Conservation (phyloP, 176 grass and related monocot species). For the Eleusine coracana region DNA sequence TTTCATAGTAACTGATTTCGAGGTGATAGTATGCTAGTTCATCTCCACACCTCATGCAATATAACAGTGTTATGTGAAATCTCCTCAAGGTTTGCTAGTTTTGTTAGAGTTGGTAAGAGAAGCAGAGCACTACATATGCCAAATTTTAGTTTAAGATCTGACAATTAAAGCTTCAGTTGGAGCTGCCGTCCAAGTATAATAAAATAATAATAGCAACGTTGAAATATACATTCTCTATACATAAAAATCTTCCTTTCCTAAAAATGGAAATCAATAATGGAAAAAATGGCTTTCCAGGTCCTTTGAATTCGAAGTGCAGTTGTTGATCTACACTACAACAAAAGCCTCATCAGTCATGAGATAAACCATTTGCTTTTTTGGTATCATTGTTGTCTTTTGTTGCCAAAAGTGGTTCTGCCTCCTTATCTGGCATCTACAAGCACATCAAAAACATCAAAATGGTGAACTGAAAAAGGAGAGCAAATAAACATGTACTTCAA, state of each 20-base stretch:
- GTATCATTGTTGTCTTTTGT: conserved; percentile 66
- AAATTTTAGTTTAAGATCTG: conserved; percentile 7
- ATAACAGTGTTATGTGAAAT: conserved; percentile 15
- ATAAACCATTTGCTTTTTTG: conserved; percentile 84
- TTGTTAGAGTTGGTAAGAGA: conserved; percentile 34
- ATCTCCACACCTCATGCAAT: not conserved
- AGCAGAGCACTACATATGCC: conserved; percentile 17
- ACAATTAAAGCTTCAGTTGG: conserved; percentile 18
- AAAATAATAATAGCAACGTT: conserved; percentile 47
- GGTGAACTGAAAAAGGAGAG: conserved; percentile 21
- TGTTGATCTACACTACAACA: conserved; percentile 54
- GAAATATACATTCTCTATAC: conserved; percentile 57
- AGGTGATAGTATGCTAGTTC: not conserved
- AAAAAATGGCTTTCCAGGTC: conserved; percentile 67
- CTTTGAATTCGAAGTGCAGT: conserved; percentile 49
- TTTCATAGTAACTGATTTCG: conserved; percentile 1
- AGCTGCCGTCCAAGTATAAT: conserved; percentile 39
- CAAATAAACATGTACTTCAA: conserved; percentile 19
- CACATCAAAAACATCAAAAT: conserved; percentile 25
- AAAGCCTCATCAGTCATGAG: conserved; percentile 61
- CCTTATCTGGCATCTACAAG: conserved; percentile 84
- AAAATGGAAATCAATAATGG: conserved; percentile 68
- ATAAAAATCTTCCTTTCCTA: conserved; percentile 43
- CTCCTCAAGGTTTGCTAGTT: conserved; percentile 5
- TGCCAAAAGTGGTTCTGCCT: conserved; percentile 79